phyloP scores from a whole-genome alignment of 495 filamentous ascomycete species.

The Podospora anserina region DNA sequence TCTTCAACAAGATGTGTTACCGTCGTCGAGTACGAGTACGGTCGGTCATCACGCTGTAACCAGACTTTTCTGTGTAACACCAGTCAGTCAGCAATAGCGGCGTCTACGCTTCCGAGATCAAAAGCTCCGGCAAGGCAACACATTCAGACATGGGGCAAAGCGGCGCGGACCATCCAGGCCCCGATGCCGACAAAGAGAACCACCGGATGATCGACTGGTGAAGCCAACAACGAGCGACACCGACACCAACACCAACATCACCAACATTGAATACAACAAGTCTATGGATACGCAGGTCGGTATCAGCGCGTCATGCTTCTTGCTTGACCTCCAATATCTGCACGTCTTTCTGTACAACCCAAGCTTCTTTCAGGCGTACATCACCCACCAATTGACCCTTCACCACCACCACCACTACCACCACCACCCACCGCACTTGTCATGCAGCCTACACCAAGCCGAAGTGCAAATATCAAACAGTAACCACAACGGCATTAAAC shows the following conservation, averaged over 20 bases:
- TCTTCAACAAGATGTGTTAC: conserved; percentile 12
- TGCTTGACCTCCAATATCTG: conserved; percentile 22
- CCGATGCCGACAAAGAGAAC: not conserved
- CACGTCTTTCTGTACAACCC: conserved; percentile 29
- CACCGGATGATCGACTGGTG: not conserved
- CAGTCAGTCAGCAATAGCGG: conserved; percentile 13
- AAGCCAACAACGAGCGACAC: not conserved
- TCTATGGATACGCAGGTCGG: not conserved
- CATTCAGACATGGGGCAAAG: not conserved
- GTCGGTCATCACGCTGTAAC: conserved; percentile 14
- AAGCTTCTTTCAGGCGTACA: conserved; percentile 26
- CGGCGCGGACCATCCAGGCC: not conserved
- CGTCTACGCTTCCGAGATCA: conserved; percentile 13
- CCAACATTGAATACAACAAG: not conserved
- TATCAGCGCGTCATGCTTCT: conserved; percentile 22
- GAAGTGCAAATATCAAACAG: conserved; percentile 19
- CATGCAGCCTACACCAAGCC: conserved; percentile 18
- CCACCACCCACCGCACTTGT: conserved; percentile 4
- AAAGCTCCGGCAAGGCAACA: not conserved
- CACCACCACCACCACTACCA: not conserved
- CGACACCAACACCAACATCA: conserved; percentile 7
- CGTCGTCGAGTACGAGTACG: conserved; percentile 5
- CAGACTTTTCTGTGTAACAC: conserved; percentile 22
- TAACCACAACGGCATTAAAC: conserved; percentile 11
- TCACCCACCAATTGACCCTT: conserved; percentile 25